phyloP scores from a whole-genome alignment of 257 asterid species.

The Solanum chmielewskii region DNA sequence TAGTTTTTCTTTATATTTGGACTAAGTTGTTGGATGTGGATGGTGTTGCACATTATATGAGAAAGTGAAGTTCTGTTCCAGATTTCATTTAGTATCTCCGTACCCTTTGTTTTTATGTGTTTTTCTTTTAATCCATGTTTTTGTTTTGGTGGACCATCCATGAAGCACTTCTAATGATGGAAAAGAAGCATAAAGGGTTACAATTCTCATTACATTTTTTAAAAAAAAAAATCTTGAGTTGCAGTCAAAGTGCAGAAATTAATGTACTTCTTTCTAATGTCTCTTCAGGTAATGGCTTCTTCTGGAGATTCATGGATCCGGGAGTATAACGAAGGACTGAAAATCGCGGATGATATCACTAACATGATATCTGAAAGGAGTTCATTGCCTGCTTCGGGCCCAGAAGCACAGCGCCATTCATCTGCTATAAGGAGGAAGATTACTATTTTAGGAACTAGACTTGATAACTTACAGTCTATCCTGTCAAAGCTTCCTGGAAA shows the following conservation, averaged over 20 bases:
- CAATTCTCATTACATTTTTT: neutral
- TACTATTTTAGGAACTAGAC: conserved; percentile 78
- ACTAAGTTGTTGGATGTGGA: neutral
- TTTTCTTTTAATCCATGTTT: neutral
- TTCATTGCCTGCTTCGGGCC: conserved; percentile 56
- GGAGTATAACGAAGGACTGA: conserved; percentile 88
- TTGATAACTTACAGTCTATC: conserved; percentile 62
- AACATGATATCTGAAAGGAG: conserved; percentile 81
- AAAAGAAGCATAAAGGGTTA: neutral
- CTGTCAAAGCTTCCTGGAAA: conserved; percentile 51
- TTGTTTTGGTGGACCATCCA: neutral
- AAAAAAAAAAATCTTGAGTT: neutral
- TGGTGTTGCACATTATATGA: neutral
- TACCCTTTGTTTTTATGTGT: neutral
- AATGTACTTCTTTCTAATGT: neutral
- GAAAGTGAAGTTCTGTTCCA: neutral
- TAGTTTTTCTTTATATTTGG: neutral
- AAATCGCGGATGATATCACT: conserved; percentile 74
- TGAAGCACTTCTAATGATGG: neutral
- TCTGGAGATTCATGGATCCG: conserved; percentile 79
- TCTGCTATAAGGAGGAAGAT: conserved; percentile 86
- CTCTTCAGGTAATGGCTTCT: conserved; percentile 51
- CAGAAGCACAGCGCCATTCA: conserved; percentile 74
- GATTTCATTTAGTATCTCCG: neutral
- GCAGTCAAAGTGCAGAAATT: neutral